Evolutionary conservation across 208 protist genomes (phyloP).

Genomic region (Angomonas deanei): DNA sequence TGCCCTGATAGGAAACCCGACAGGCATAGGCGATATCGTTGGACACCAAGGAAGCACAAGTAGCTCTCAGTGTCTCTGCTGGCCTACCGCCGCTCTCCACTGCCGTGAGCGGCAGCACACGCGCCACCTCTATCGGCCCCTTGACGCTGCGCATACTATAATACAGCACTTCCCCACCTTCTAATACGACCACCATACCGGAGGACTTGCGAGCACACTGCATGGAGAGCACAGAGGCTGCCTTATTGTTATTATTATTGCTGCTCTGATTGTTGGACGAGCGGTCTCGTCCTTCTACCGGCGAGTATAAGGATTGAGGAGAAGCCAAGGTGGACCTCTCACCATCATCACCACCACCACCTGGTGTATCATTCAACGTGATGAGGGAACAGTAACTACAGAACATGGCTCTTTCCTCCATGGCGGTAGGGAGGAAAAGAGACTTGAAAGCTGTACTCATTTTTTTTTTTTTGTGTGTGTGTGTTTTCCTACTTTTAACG

Average conservation of each 20-base stretch:
- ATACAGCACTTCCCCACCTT: constrained; percentile 38
- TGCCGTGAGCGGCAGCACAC: constrained; percentile 19
- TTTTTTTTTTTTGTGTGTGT: constrained; percentile 1
- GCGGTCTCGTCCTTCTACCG: constrained; percentile 1
- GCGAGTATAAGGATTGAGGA: constrained; percentile 8
- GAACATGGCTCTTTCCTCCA: constrained; percentile 27
- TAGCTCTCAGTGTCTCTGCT: constrained; percentile 15
- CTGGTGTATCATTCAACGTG: background rate
- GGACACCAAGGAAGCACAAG: constrained; percentile 50
- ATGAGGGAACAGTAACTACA: constrained; percentile 14
- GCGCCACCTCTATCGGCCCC: constrained; percentile 38
- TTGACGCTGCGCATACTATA: constrained; percentile 25
- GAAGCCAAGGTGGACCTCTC: background rate
- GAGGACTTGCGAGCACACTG: constrained; percentile 32
- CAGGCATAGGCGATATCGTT: constrained; percentile 47
- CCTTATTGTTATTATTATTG: background rate
- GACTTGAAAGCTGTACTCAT: constrained; percentile 12
- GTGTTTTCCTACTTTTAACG: background rate
- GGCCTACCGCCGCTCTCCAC: background rate
- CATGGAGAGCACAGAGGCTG: constrained; percentile 27
- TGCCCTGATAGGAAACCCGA: constrained; percentile 11
- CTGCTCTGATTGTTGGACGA: too few species aligned
- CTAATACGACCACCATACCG: constrained; percentile 44
- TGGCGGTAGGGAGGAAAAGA: constrained; percentile 19
- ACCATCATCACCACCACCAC: constrained; percentile 3